Conservation (phyloP, 352 stramenopile species). For the Phytophthora melonis region DNA sequence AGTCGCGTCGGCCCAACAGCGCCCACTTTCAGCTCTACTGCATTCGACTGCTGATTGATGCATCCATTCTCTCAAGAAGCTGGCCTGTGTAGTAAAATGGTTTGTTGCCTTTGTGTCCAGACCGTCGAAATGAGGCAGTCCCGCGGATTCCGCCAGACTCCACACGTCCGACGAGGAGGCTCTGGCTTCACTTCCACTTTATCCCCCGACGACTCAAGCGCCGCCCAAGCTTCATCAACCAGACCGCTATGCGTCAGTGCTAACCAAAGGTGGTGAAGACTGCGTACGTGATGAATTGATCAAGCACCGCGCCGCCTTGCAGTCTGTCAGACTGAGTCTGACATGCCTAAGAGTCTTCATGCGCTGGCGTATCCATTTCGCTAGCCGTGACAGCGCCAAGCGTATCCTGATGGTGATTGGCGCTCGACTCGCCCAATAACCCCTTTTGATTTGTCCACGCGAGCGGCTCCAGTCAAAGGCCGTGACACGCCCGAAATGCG, state of each 20-base stretch:
- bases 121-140: no score
- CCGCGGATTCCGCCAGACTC: no score
- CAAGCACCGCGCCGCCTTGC: no score
- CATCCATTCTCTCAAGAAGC: background rate
- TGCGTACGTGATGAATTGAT: no score
- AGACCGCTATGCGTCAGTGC: no score
- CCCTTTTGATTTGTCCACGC: background rate
- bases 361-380: background rate
- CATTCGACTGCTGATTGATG: background rate
- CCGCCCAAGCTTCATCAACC: background rate
- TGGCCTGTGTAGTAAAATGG: background rate
- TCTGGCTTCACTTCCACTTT: background rate
- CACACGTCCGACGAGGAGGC: background rate
- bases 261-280: no score
- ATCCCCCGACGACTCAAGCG: background rate
- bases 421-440: background rate
- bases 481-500: slow-evolving; percentile 2
- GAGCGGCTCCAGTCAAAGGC: slow-evolving; percentile 18
- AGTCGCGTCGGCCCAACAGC: no score
- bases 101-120: no score
- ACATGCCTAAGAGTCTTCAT: no score
- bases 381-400: background rate
- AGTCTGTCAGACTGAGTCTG: no score
- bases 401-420: background rate
- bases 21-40: no score